Base-by-base conservation (phyloP, 257 asterid genomes). In the Anisodus acutangulus region DNA sequence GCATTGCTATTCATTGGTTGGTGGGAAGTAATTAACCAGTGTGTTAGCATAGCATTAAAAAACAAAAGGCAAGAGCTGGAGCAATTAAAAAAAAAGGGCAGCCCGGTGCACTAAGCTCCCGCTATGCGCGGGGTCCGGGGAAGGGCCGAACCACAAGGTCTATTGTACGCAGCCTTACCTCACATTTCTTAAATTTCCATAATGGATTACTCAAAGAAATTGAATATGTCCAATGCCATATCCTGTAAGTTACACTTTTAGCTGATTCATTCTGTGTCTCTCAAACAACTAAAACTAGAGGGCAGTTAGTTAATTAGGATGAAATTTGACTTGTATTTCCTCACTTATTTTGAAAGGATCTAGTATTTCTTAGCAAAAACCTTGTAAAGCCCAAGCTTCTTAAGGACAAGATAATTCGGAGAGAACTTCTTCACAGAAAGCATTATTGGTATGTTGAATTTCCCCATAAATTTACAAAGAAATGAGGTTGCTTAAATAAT, bases 1-100 rank as follows among this genome's bases (percentile, higher is more conserved):
- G 95, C 59, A 89, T 92, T 92, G 92, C 87, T 79, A 83, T 1
- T 68, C 55, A 70, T 70, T 41, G 35, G 45, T 22, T 49, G 62
- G 62, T 51, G 81, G 13, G 8, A 53, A 78, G 15, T 15, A 54
- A 51, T 26, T 31, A 78, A 78, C 82, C 26, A 78, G 53, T 78
- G 3, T 78, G 64, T 78, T 53, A 78, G 15, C 82, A 31, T 26
- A 78, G 64, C 64, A 78, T 78, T 26, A 78, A 49, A 49, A 78
- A 31, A 39, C 26, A 78, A 26, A 78, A 26, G 4, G 31, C 82
- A 31, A 78, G 49, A 78, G 17, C 16, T 53, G 64, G 64, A 53
- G 82, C 49, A 53, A 26, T 51, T 51, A 22, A 31, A 31, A 0
- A 0, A 31, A 31, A 31, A 31, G 35, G 35, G 35, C 35, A 31